These are phyloP conservation scores for Tillandsia fasciculata DNA, from an alignment of 176 grass and related monocot genomes.

Conservation along the genomic window DNA sequence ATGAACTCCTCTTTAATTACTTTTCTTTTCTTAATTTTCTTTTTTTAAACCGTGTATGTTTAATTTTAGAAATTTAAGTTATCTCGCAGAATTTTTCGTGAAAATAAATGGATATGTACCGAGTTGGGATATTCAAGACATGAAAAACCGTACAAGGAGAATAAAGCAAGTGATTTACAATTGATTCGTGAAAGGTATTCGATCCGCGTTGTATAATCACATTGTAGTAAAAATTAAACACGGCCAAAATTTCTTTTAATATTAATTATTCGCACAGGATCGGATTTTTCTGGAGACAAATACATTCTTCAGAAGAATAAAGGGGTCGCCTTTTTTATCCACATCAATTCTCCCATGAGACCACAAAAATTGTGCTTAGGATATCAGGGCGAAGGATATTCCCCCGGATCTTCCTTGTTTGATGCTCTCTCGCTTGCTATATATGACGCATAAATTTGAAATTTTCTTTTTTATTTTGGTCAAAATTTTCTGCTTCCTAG, in stretches of 20 bases:
- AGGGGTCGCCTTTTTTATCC: not conserved
- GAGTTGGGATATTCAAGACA: too few relatives aligned
- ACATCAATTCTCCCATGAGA: not conserved
- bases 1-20: not conserved
- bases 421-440: slow-evolving; percentile 5
- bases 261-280: too few relatives aligned
- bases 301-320: not conserved
- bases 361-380: not conserved
- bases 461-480: not conserved
- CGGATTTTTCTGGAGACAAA: not conserved
- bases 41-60: not conserved
- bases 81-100: not conserved
- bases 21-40: not conserved
- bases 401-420: slow-evolving; percentile 30
- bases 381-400: slow-evolving; percentile 24
- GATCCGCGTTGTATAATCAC: too few relatives aligned
- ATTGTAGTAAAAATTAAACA: too few relatives aligned
- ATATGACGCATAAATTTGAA: not conserved
- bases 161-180: too few relatives aligned
- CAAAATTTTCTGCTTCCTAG: slow-evolving; percentile 4
- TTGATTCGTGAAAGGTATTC: too few relatives aligned
- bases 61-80: not conserved
- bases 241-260: too few relatives aligned
- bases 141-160: too few relatives aligned
- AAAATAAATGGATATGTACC: not conserved